Evolutionary conservation across 805 yeast genomes (phyloP).

Genomic region (Myxozyma melibiosi): DNA sequence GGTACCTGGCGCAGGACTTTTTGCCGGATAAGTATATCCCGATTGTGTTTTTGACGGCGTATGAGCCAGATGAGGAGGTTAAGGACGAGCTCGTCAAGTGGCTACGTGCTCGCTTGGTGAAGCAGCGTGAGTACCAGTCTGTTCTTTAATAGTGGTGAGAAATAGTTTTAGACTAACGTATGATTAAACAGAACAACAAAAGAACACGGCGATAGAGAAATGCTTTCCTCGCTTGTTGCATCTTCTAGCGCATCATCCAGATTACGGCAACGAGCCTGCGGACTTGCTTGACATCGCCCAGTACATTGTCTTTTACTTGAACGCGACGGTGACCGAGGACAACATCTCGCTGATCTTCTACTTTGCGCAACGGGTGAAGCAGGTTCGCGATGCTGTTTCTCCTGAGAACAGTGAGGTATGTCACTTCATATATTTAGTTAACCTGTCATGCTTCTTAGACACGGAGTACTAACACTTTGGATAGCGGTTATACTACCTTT

Average conservation of each 20-base stretch:
- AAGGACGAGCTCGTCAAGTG: slow-evolving; percentile 62
- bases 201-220: slow-evolving; percentile 57
- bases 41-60: slow-evolving; percentile 70
- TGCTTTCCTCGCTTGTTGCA: slow-evolving; percentile 68
- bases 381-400: slow-evolving; percentile 62
- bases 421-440: neutral
- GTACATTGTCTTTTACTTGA: slow-evolving; percentile 62
- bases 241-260: slow-evolving; percentile 73
- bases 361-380: slow-evolving; percentile 75
- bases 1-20: slow-evolving; percentile 51
- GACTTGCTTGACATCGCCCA: slow-evolving; percentile 51
- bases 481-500: slow-evolving; percentile 57
- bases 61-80: slow-evolving; percentile 64
- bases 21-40: slow-evolving; percentile 70
- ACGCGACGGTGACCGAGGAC: slow-evolving; percentile 60
- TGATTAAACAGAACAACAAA: slow-evolving; percentile 14
- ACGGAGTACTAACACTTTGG: neutral
- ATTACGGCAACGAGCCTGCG: slow-evolving; percentile 45
- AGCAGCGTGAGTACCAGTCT: slow-evolving; percentile 26
- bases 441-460: neutral
- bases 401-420: slow-evolving; percentile 43
- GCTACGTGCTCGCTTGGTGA: slow-evolving; percentile 60
- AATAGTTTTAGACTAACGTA: neutral
- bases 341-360: slow-evolving; percentile 76
- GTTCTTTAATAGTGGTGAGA: neutral